phyloP scores from a whole-genome alignment of 768 basidiomycete genomes.

The Suillus alpinus region DNA sequence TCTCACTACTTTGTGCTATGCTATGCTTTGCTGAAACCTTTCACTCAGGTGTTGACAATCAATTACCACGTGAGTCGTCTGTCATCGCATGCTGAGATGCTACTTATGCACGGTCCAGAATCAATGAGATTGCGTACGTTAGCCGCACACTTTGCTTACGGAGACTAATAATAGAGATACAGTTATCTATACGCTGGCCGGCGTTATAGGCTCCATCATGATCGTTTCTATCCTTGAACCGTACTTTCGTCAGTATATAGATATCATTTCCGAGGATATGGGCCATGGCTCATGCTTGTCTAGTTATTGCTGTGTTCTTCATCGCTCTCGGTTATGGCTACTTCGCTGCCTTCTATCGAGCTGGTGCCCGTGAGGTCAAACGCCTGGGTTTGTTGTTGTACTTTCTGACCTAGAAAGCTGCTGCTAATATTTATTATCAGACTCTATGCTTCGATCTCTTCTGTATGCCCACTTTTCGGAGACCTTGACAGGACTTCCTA shows the following conservation, averaged over 20 bases:
- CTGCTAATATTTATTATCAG: constrained; percentile 27
- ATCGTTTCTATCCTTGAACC: constrained; percentile 57
- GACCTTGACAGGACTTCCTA: constrained; percentile 66
- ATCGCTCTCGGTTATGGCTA: constrained; percentile 61
- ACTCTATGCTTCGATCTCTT: constrained; percentile 68
- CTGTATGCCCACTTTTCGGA: constrained; percentile 80
- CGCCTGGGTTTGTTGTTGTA: constrained; percentile 32
- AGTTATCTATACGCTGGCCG: constrained; percentile 52
- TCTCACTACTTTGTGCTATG: neutral
- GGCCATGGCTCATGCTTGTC: neutral
- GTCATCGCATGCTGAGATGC: neutral
- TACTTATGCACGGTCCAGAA: constrained; percentile 29
- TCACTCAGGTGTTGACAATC: constrained; percentile 46
- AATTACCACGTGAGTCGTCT: constrained; percentile 44
- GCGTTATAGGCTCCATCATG: constrained; percentile 49
- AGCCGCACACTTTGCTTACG: neutral
- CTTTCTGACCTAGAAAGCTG: neutral
- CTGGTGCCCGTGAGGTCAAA: constrained; percentile 72
- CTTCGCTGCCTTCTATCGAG: constrained; percentile 66
- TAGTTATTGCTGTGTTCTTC: constrained; percentile 52
- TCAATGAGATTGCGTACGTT: constrained; percentile 52
- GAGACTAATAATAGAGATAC: constrained; percentile 4
- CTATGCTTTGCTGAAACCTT: neutral
- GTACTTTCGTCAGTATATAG: constrained; percentile 50
- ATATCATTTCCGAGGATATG: neutral